These are phyloP conservation scores for Leccinum holopus DNA, from an alignment of 1,284 basidiomycete genomes.

Conservation along the genomic window DNA sequence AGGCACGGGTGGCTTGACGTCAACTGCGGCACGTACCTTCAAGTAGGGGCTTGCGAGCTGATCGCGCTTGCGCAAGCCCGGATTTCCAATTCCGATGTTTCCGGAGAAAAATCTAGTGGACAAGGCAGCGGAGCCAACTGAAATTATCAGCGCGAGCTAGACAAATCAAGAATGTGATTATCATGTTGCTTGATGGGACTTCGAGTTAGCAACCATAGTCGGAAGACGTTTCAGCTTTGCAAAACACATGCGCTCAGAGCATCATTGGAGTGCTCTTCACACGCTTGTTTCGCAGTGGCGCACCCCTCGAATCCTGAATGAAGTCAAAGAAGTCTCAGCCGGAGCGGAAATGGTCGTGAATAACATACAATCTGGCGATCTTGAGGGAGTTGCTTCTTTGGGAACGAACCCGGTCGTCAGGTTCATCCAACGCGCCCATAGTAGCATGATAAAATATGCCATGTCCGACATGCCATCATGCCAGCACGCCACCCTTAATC, in stretches of 20 bases:
- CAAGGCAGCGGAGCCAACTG: neutral
- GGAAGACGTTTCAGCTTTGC: constrained; percentile 8
- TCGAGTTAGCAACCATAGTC: neutral
- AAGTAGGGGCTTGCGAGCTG: neutral
- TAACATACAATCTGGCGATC: constrained; percentile 9
- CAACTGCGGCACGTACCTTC: neutral
- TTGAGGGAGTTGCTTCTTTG: constrained; percentile 21
- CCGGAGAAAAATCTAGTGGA: constrained; percentile 3
- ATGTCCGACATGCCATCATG: neutral
- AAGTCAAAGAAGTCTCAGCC: neutral
- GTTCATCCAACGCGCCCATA: neutral
- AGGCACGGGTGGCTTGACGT: neutral
- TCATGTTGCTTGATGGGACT: neutral
- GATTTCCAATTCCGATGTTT: neutral
- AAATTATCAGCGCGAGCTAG: neutral
- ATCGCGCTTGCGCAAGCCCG: neutral
- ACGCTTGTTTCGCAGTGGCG: constrained; percentile 17
- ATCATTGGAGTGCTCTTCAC: constrained; percentile 6
- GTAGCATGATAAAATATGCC: neutral
- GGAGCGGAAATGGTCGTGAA: constrained; percentile 22
- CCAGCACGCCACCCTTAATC: neutral
- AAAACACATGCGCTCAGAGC: neutral
- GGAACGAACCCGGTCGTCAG: neutral
- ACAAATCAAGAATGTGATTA: constrained; percentile 7
- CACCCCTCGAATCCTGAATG: constrained; percentile 13